These are phyloP conservation scores for Coelastrella sp. DNA, from an alignment of 139 green algal species.

Conservation along the genomic window DNA sequence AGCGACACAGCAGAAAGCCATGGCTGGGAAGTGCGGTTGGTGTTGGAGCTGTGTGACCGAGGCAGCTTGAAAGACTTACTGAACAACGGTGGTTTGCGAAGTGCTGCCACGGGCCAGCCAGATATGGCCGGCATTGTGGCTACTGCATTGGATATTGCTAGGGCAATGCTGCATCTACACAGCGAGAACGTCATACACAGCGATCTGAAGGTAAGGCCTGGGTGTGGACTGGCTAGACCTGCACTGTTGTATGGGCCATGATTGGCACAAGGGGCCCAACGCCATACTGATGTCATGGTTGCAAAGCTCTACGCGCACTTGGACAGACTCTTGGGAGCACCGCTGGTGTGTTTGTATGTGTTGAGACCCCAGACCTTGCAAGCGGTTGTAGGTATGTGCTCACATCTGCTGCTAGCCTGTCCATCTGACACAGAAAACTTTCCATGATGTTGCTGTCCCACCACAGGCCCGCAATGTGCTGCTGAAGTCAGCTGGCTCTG, in stretches of 20 bases:
- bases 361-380: too few species aligned
- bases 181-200: constrained; percentile 60
- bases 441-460: not conserved
- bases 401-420: too few species aligned
- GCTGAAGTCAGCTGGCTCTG: constrained; percentile 47
- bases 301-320: too few species aligned
- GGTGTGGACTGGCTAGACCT: too few species aligned
- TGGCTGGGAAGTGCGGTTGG: constrained; percentile 53
- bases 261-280: too few species aligned
- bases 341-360: too few species aligned
- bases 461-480: constrained; percentile 53
- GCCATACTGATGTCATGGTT: too few species aligned
- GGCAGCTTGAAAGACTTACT: constrained; percentile 59
- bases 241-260: not conserved
- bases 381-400: too few species aligned
- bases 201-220: constrained; percentile 56
- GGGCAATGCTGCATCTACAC: constrained; percentile 64
- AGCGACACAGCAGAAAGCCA: not conserved
- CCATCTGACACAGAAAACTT: not conserved
- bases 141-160: constrained; percentile 59
- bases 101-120: not conserved
- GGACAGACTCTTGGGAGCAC: too few species aligned
- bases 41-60: constrained; percentile 64
- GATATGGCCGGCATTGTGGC: constrained; percentile 48
- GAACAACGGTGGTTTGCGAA: not conserved